phyloP scores from a whole-genome alignment of 768 basidiomycete species.

The Phlebiopsis flavidoalba region DNA sequence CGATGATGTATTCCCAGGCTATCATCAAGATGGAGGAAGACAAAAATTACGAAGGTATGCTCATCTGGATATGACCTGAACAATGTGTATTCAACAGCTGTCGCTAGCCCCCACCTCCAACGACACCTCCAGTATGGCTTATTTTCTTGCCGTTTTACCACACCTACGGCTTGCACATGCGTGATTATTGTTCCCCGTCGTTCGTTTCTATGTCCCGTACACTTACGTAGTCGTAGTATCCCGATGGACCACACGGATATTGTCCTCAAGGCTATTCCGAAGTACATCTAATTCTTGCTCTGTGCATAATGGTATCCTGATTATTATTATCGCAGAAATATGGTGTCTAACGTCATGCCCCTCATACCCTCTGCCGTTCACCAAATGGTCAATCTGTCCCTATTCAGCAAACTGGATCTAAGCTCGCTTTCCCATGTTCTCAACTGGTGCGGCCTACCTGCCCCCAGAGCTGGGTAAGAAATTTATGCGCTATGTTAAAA shows the following conservation, averaged over 20 bases:
- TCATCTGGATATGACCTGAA: not conserved
- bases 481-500: constrained; percentile 4
- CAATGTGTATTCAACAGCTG: too few species aligned
- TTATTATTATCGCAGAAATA: constrained; percentile 4
- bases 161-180: constrained; percentile 10
- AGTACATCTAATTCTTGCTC: not conserved
- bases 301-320: not conserved
- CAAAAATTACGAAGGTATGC: constrained; percentile 3
- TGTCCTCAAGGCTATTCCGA: constrained; percentile 6
- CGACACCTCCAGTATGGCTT: constrained; percentile 1
- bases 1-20: not conserved
- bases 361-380: constrained; percentile 12
- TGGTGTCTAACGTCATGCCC: constrained; percentile 4
- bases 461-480: constrained; percentile 4
- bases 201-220: not conserved
- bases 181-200: too few species aligned
- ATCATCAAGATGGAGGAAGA: constrained; percentile 1
- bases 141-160: constrained; percentile 14
- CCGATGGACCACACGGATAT: constrained; percentile 7
- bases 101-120: constrained; percentile 1
- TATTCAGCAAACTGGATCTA: constrained; percentile 4
- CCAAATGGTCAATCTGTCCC: constrained; percentile 7
- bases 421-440: constrained; percentile 3
- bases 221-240: constrained; percentile 12
- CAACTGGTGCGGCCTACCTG: constrained; percentile 11